Percentiles rank a stretch among this genome's conserved stretches.
phyloP scores from a whole-genome alignment of 2,329 filamentous ascomycete genomes.

The Colletotrichum scovillei region DNA sequence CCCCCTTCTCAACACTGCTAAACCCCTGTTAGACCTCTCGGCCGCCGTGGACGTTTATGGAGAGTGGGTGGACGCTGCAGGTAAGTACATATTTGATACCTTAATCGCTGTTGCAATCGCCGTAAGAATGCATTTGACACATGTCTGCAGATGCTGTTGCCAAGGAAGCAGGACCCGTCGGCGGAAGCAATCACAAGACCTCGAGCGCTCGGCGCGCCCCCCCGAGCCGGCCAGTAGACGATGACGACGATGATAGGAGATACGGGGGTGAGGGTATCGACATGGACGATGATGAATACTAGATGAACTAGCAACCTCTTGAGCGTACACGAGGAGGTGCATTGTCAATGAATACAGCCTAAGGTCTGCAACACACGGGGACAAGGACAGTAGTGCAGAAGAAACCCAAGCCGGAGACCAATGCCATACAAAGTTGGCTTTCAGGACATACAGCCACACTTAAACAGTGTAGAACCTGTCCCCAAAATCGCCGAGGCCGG shows the following conservation, averaged over 20 bases:
- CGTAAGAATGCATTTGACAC: not conserved
- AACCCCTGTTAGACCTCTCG: conserved; percentile 75
- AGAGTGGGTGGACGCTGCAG: conserved; percentile 94
- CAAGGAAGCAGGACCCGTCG: conserved; percentile 51
- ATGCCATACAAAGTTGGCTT: not conserved
- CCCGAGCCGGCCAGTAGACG: conserved; percentile 42
- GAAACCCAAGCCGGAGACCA: not conserved
- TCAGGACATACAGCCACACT: conserved; percentile 31
- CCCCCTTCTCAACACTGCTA: conserved; percentile 15
- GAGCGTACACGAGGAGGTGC: not conserved
- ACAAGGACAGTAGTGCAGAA: not conserved
- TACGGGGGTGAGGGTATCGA: conserved; percentile 67
- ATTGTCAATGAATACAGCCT: not conserved
- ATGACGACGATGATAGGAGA: conserved; percentile 61
- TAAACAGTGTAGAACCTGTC: conserved; percentile 95
- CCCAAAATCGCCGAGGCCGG: conserved; percentile 93
- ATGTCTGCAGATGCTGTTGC: conserved; percentile 58
- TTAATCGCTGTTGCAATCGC: not conserved
- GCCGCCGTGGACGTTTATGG: conserved; percentile 95
- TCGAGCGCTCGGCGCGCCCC: conserved; percentile 20
- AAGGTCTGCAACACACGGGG: not conserved
- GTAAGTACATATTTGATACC: conserved; percentile 46
- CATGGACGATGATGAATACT: conserved; percentile 68
- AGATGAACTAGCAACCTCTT: conserved; percentile 37
- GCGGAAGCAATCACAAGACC: conserved; percentile 27